Conservation (phyloP, 306 rosid species). For the Gillenia trifoliata region DNA sequence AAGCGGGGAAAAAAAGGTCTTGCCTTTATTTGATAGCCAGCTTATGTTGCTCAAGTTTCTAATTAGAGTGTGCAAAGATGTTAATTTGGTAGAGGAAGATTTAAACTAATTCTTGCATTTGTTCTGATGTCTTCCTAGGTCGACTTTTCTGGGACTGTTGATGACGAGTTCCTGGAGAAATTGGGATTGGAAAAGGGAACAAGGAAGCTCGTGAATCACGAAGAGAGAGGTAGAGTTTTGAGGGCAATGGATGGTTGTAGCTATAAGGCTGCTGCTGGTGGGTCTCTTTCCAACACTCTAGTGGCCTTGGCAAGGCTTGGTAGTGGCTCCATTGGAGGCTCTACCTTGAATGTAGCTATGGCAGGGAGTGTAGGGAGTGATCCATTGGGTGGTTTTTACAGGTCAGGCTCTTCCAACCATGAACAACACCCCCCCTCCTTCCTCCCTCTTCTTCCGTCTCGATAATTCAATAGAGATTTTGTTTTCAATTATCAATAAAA, state of each 20-base stretch:
- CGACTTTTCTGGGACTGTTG: conserved; percentile 84
- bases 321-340: conserved; percentile 38
- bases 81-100: no score
- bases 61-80: background rate
- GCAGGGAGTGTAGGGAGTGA: conserved; percentile 90
- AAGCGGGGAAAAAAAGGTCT: no score
- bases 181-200: conserved; percentile 88
- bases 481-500: no score
- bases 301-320: conserved; percentile 96
- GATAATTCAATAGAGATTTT: background rate
- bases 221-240: conserved; percentile 90
- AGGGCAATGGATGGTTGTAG: conserved; percentile 94
- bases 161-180: conserved; percentile 67
- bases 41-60: background rate
- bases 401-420: conserved; percentile 34
- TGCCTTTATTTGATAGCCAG: no score
- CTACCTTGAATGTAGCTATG: conserved; percentile 78
- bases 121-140: conserved; percentile 39
- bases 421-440: background rate
- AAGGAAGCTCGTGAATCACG: conserved; percentile 78
- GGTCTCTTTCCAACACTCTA: conserved; percentile 88
- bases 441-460: background rate
- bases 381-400: conserved; percentile 91
- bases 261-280: conserved; percentile 99
- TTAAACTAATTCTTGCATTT: background rate